Evolutionary conservation across 306 rosid genomes (phyloP), one percentile per base, ranked within the genome.

Genomic region (Trichosanthes cucumerina): DNA sequence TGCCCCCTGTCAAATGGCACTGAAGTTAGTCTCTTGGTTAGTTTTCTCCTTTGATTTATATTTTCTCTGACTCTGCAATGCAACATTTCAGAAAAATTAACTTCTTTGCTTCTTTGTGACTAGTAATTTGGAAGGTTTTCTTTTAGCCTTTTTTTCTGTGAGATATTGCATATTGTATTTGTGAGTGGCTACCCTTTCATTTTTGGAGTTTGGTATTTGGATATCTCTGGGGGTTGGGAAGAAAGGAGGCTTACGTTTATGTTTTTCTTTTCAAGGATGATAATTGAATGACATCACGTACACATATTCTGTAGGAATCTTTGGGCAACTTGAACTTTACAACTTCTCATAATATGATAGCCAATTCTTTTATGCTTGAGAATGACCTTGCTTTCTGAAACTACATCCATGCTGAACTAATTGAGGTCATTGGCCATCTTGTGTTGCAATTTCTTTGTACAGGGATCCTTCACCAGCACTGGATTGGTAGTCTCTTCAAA

Each of bases 401-500:
- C 77, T 73, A 15, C 41, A 28, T 73, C 9, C 26, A 49, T 7
- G 23, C 38, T 73, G 12, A 46, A 26, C 43, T 28, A 49, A 14
- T 73, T 16, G 21, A 26, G 59, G 53, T 9, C 79, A 76, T n/a
- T 53, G 21, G n/a, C 21, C 6, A 76, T 56, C 21, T 76, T n/a
- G 66, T 33, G 73, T 9, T 68, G 75, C 33, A 41, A 75, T 43
- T 72, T 69, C 50, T 53, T 26, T 74, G 59, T 46, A 44, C 83
- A 88, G 90, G 92, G 82, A 56, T 88, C 90, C 34, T 83, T 83
- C 78, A 83, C 86, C 72, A 85, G 88, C 85, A 88, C 90, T 39
- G 92, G 90, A 24, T 80, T 88, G 86, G 85, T 78, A 64, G 72
- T 85, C 72, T 88, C 90, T 76, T 88, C 92, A 84, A 85, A 86